Percentiles rank a stretch among this genome's conserved stretches.
Conservation (phyloP, 2,329 filamentous ascomycete genomes). For the Zymoseptoria tritici region DNA sequence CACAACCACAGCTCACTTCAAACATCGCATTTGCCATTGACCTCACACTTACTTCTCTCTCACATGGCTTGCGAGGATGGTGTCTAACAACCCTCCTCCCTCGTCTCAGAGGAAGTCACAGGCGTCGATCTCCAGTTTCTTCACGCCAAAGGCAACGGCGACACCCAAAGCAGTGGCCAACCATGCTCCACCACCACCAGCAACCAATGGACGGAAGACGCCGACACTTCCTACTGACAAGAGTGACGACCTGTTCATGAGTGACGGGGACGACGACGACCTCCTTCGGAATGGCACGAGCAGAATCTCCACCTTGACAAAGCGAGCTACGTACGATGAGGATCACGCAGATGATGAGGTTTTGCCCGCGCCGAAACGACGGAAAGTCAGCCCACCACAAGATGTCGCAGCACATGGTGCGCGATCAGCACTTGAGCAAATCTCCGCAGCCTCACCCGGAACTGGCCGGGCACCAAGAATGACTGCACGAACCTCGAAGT, state of each 20-base stretch:
- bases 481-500: constrained; percentile 50
- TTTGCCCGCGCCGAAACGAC: constrained; percentile 14
- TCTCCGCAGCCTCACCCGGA: neutral
- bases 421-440: neutral
- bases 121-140: constrained; percentile 60
- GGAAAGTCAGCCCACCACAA: constrained; percentile 13
- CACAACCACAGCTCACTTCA: neutral
- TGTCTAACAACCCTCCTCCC: neutral
- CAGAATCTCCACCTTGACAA: constrained; percentile 8
- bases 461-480: constrained; percentile 31
- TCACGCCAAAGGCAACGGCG: constrained; percentile 25
- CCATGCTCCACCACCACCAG: constrained; percentile 8
- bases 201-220: neutral
- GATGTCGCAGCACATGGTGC: constrained; percentile 9
- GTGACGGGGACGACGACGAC: constrained; percentile 26
- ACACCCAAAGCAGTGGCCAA: constrained; percentile 16
- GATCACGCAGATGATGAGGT: constrained; percentile 12
- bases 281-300: constrained; percentile 4
- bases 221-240: neutral
- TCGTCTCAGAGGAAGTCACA: constrained; percentile 57
- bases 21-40: neutral
- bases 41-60: neutral
- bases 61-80: neutral
- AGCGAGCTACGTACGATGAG: constrained; percentile 12
- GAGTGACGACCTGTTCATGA: constrained; percentile 17